Percentiles rank a stretch among this genome's conserved stretches.
Conservation (phyloP, 2,329 filamentous ascomycete species). For the Cladosporium phlei region DNA sequence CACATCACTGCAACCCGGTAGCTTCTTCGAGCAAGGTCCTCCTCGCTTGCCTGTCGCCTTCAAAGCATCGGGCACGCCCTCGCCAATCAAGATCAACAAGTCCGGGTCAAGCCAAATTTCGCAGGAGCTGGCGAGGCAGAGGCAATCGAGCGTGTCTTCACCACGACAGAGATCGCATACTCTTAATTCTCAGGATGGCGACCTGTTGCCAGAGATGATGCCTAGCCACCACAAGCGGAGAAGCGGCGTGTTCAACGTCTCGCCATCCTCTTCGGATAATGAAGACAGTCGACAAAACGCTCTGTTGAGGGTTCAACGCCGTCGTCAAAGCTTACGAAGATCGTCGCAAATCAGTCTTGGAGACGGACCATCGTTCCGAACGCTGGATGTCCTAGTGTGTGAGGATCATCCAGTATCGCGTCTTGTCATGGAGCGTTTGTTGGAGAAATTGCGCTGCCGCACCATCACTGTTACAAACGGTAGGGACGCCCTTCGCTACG, state of each 20-base stretch:
- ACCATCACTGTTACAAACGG: conserved; percentile 90
- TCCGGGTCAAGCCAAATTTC: conserved; percentile 43
- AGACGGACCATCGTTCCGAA: conserved; percentile 80
- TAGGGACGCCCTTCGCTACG: conserved; percentile 85
- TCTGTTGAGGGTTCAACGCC: conserved; percentile 82
- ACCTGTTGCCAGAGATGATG: conserved; percentile 63
- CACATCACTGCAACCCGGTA: conserved; percentile 64
- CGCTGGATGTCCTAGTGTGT: conserved; percentile 90
- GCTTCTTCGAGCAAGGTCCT: conserved; percentile 59
- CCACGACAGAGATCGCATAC: conserved; percentile 81
- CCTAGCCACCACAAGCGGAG: conserved; percentile 75
- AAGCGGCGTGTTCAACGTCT: conserved; percentile 94
- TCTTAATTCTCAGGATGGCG: conserved; percentile 88
- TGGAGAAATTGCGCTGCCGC: conserved; percentile 91
- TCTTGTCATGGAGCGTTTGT: conserved; percentile 96
- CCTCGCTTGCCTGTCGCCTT: conserved; percentile 51
- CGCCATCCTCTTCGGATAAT: conserved; percentile 94
- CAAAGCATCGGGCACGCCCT: conserved; percentile 51
- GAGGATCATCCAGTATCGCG: conserved; percentile 96
- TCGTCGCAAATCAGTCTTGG: conserved; percentile 85
- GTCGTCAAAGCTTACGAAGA: conserved; percentile 90
- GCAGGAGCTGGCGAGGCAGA: conserved; percentile 36
- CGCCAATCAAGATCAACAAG: conserved; percentile 48
- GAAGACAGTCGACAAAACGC: conserved; percentile 90
- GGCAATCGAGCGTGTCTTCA: conserved; percentile 38